phyloP scores from a whole-genome alignment of 441 rosid species.

The Macaranga tanarius region DNA sequence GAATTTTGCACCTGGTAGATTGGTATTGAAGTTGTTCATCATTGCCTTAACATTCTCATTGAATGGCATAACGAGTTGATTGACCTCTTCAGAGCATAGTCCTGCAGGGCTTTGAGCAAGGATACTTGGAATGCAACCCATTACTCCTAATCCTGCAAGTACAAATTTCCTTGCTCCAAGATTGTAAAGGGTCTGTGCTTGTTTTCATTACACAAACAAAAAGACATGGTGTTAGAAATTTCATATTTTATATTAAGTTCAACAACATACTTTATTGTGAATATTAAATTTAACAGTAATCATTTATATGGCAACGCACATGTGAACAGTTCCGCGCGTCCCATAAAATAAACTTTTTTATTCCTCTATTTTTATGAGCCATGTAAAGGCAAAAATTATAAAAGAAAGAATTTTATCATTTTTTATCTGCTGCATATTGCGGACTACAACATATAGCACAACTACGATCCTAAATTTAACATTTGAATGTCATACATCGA shows the following conservation, averaged over 20 bases:
- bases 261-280: background rate
- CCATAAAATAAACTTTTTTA: too few species aligned
- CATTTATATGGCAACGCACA: too few species aligned
- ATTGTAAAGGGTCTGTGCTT: conserved; percentile 62
- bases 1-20: conserved; percentile 65
- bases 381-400: too few species aligned
- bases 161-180: conserved; percentile 85
- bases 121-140: conserved; percentile 97
- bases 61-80: conserved; percentile 69
- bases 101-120: conserved; percentile 66
- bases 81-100: conserved; percentile 73
- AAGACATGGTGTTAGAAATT: background rate
- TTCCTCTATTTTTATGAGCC: too few species aligned
- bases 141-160: conserved; percentile 70
- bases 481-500: too few species aligned
- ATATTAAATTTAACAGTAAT: too few species aligned
- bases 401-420: too few species aligned
- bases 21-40: conserved; percentile 57
- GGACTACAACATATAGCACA: too few species aligned
- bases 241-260: background rate
- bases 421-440: too few species aligned
- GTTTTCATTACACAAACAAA: background rate
- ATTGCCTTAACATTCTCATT: conserved; percentile 74
- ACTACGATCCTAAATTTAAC: too few species aligned
- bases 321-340: too few species aligned